A percentile compares a stretch with the other conserved stretches of the same genome.
Evolutionary conservation across 176 grass and related monocot genomes (phyloP).

Genomic region (Hyparrhenia diplandra): DNA sequence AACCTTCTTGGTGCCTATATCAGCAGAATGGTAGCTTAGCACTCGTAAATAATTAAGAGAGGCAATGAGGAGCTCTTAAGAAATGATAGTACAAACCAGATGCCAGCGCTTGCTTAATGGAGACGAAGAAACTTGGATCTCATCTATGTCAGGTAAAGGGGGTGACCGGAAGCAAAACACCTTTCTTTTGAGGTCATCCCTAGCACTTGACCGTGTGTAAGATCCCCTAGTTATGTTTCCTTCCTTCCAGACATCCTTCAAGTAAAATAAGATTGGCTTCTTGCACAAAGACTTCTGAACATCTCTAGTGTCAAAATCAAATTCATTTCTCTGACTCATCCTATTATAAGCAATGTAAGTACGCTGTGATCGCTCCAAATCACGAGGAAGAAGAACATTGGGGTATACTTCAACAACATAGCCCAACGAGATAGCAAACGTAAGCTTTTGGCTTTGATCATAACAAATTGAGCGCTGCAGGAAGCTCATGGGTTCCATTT

Average conservation of each 20-base stretch:
- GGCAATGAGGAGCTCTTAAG: constrained; percentile 1
- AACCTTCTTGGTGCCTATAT: constrained; percentile 85
- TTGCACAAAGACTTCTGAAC: constrained; percentile 81
- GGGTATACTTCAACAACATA: constrained; percentile 96
- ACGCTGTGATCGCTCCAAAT: constrained; percentile 71
- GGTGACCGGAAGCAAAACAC: constrained; percentile 81
- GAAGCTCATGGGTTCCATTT: constrained; percentile 74
- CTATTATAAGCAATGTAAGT: constrained; percentile 84
- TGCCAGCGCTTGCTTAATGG: constrained; percentile 90
- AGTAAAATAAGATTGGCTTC: constrained; percentile 78
- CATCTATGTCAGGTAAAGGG: constrained; percentile 62
- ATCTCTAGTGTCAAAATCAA: constrained; percentile 95
- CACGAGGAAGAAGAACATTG: constrained; percentile 65
- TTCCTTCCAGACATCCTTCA: constrained; percentile 75
- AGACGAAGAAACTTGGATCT: constrained; percentile 65
- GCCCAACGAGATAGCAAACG: constrained; percentile 73
- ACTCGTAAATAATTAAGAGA: constrained; percentile 24
- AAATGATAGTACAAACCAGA: constrained; percentile 64
- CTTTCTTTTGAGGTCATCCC: constrained; percentile 85
- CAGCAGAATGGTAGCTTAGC: constrained; percentile 26
- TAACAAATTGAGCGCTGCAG: constrained; percentile 90
- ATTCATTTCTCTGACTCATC: constrained; percentile 63
- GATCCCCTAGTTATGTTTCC: constrained; percentile 66
- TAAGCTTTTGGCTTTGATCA: constrained; percentile 52
- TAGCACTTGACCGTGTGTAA: constrained; percentile 51